These are phyloP conservation scores for Tricholoma bakamatsutake DNA, from an alignment of 768 basidiomycete species.

Conservation along the genomic window DNA sequence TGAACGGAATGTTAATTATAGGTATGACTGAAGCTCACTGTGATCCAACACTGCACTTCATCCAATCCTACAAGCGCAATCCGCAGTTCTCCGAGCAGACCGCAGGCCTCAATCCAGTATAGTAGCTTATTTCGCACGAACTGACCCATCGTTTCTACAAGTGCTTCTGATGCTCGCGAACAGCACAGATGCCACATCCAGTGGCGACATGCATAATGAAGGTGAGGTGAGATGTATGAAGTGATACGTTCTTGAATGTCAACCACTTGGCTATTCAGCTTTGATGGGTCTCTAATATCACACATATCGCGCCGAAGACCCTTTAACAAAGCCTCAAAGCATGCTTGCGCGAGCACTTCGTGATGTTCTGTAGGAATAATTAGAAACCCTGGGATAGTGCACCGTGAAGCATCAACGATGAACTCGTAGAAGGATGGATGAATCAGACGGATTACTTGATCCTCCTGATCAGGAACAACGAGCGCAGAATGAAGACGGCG, in stretches of 20 bases:
- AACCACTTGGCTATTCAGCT: not conserved
- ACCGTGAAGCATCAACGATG: not conserved
- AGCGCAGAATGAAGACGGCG: not conserved
- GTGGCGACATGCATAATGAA: not conserved
- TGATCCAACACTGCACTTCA: not conserved
- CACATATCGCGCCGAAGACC: not conserved
- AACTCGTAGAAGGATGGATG: not conserved
- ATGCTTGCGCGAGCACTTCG: not conserved
- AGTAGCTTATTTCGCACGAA: not conserved
- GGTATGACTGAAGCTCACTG: not conserved
- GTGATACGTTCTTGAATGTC: not conserved
- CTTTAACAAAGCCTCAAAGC: not conserved
- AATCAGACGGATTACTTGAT: not conserved
- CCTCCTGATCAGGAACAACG: not conserved
- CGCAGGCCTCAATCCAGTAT: not conserved
- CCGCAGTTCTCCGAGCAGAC: not conserved
- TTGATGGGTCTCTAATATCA: not conserved
- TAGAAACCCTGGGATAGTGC: not conserved
- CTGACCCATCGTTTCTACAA: not conserved
- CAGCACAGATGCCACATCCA: not conserved
- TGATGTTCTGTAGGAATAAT: not conserved
- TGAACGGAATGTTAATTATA: too few species aligned
- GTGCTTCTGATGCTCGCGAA: not conserved
- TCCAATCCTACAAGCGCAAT: not conserved
- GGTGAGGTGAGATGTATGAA: not conserved